These are phyloP conservation scores for Rhinocladiella mackenziei DNA, from an alignment of 2,329 filamentous ascomycete genomes.

Conservation along the genomic window DNA sequence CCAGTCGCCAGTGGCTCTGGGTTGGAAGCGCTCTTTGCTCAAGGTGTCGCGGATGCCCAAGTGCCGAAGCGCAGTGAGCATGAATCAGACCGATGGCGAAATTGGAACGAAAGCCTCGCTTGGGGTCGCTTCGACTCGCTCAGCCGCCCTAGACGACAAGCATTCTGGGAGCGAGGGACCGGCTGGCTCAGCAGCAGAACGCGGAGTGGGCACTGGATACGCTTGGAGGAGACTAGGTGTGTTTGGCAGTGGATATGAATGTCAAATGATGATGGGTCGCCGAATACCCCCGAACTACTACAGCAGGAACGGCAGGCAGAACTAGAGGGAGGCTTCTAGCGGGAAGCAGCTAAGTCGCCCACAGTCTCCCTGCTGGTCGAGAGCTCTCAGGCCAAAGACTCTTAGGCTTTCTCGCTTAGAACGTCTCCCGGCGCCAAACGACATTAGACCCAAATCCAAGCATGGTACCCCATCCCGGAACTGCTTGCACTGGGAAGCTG, in stretches of 20 bases:
- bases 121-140: conserved; percentile 28
- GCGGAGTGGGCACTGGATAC: neutral
- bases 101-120: conserved; percentile 29
- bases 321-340: neutral
- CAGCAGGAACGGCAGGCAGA: too few relatives aligned
- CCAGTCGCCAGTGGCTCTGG: conserved; percentile 10
- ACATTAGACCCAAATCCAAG: conserved; percentile 22
- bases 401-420: conserved; percentile 30
- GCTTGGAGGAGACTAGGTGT: neutral
- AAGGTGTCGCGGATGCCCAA: conserved; percentile 25
- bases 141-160: conserved; percentile 27
- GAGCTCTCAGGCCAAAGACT: too few relatives aligned
- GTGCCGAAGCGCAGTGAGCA: conserved; percentile 27
- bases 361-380: too few relatives aligned
- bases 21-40: conserved; percentile 13
- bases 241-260: too few relatives aligned
- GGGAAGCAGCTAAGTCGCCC: too few relatives aligned
- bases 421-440: conserved; percentile 28
- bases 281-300: too few relatives aligned
- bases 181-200: neutral
- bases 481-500: conserved; percentile 4
- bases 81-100: conserved; percentile 26
- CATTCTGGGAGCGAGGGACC: conserved; percentile 12
- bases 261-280: too few relatives aligned
- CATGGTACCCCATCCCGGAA: conserved; percentile 13